Evolutionary conservation across 495 filamentous ascomycete species (phyloP), one percentile per base, ranked within the genome.

Genomic region (Delitschia confertaspora): DNA sequence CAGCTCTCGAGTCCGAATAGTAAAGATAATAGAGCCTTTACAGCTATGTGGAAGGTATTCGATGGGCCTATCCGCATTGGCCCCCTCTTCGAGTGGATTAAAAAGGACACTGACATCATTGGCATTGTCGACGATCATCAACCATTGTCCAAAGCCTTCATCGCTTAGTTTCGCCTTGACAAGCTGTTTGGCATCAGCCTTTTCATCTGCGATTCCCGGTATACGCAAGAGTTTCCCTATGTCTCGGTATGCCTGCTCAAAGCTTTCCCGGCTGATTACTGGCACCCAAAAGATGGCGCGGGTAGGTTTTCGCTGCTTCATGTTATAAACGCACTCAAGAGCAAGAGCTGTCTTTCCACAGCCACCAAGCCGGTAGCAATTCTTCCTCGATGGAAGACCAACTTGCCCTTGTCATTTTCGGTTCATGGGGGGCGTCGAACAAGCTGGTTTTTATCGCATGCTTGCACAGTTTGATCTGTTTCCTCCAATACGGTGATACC

Each of bases 11-110:
- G 33, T 56, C 19, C 61, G 56, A 6, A 57, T 69, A 14, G 64
- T 69, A 18, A 67, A 61, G 1, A 69, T 14, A 25, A 46, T 61
- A 2, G 48, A 4, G 11, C 63, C 63, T 20, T 51, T 36, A 3
- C 50, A 40, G 44, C 57, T 61, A n/a, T 45, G 11, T 7, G 66
- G 65, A 1, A 69, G 38, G 27, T 55, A 63, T 2, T 53, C 29
- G 32, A 19, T 42, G 4, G 66, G 39, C 11, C 59, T 45, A 11
- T 21, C 13, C 18, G 42, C 41, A 10, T 17, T 21, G 7, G 27
- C 13, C 6, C 25, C 27, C 17, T 11, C 17, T 9, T 21, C 25
- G 8, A 21, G 4, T 1, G 27, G 13, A 18, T 20, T 19, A 2
- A 33, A 9, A 3, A 45, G 42, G 8, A 31, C 29, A 11, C 6